Base-by-base conservation (phyloP, 202 grass and related monocot species). In the Bolboschoenoplectus hybrid region DNA sequence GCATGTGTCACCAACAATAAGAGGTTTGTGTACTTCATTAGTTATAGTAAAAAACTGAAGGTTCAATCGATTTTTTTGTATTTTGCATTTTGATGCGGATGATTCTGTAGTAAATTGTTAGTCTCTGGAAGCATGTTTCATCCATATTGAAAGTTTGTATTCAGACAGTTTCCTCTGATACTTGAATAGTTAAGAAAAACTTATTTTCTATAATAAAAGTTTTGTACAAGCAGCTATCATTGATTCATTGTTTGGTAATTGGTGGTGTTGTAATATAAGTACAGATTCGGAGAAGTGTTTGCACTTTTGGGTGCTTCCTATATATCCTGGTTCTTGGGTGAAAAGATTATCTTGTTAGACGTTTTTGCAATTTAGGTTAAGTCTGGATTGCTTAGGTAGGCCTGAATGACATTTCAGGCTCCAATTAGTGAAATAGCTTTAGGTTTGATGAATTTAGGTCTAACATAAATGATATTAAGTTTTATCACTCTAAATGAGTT, bases 1-100 rank as follows among this genome's bases (percentile, higher is more conserved):
- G 32, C 46, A 41, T 82, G 20, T 82, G 76, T 67, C 35, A 67
- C 64, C 71, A 69, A 35, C 61, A 67, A 83, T 53, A 53, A 71
- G 65, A 50, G 64, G 3, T 67, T 14, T 12, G 13, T 11, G 13
- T 40, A 78, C 51, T 55, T 78, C 20, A 16, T 38, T 78, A 78
- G 49, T 51, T 17, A 57, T 39, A 78, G 74, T 80, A 40, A 41
- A 79, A 41, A n/a, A 58, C 11, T 4, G 26, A 14, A 79, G 14
- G 14, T 79, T 57, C 35, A 7, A 6, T 57, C 34, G n/a, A 58
- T 32, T 79, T 79, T 38, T 9, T 56, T 2, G 34, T 7, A 2
- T 57, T 58, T 57, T 32, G 2, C 11, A 16, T 76, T 14, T 9
- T 55, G 51, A 78, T 78, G 74, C 0, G 34, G 20, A 56, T 9